Base-by-base conservation (phyloP, 768 basidiomycete species). In the Pisolithus tinctorius region DNA sequence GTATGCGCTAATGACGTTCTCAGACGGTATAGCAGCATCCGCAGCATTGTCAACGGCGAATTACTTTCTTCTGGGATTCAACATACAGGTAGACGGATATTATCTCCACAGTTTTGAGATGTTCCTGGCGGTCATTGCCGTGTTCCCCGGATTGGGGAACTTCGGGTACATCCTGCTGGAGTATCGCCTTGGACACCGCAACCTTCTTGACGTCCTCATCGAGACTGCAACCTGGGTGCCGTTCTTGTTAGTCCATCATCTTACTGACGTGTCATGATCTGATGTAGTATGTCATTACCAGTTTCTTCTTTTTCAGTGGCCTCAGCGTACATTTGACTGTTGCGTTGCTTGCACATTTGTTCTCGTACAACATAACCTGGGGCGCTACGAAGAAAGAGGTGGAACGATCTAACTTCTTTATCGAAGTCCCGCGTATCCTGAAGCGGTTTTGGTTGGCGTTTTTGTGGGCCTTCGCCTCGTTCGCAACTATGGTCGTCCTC, bases 391-490 rank as follows among this genome's bases (percentile, higher is more conserved):
- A 80, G 59, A 93, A 92, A 78, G 87, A 89, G 67, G 88, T 93
- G 39, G 85, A 93, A 66, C 77, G 81, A 42, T 88, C 86, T 6
- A 93, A 93, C 63, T 93, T 95, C 74, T 93, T 88, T 78, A 80
- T 86, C 49, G 92, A 95, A 66, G 82, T 93, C 11, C 93, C 93
- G 1, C 80, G 81, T 51, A 92, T 94, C 63, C 71, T 85, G 61
- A 81, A 82, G 56, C 84, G 90, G 4, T 94, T 89, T 71, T 83
- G 86, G 75, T 60, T 80, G 44, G 77, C 80, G 40, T 74, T 89
- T 55, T 51, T 78, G 17, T 50, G 88, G 20, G 82, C 79, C 43
- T 70, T 81, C 56, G 50, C 74, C 16, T 55, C 72, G 10, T 72
- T 84, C 54, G 74, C 68, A 8, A 72, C 65, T 41, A 83, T 91